These are phyloP conservation scores for Fistulinella staudtii DNA, from an alignment of 1,284 basidiomycete genomes.

Conservation along the genomic window DNA sequence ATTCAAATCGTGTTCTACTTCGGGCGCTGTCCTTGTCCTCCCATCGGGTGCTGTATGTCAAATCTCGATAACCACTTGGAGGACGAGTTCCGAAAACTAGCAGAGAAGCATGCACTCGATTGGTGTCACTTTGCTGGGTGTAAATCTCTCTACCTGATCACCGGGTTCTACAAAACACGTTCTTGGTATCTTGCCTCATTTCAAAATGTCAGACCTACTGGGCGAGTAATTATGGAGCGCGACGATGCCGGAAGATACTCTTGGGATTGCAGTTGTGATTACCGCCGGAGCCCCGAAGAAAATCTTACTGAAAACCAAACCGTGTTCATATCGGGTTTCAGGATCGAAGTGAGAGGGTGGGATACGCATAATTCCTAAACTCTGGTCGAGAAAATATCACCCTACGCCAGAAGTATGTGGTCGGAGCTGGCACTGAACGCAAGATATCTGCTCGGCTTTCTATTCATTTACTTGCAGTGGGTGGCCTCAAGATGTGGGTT, in stretches of 20 bases:
- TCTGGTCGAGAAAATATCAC: background rate
- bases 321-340: background rate
- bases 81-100: background rate
- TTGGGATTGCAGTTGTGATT: background rate
- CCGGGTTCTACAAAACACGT: slow-evolving; percentile 6
- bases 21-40: slow-evolving; percentile 10
- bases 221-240: background rate
- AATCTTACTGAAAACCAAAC: background rate
- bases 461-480: too few relatives aligned
- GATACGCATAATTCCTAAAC: background rate
- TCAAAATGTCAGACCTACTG: background rate
- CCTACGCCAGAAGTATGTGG: background rate
- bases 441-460: too few relatives aligned
- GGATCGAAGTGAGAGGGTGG: background rate
- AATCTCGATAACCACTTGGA: background rate
- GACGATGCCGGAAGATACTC: background rate
- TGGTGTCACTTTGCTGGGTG: background rate
- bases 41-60: slow-evolving; percentile 3
- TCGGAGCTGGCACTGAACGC: background rate
- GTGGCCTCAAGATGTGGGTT: too few relatives aligned
- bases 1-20: background rate
- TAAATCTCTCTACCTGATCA: slow-evolving; percentile 12
- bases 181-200: slow-evolving; percentile 12
- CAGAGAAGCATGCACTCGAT: background rate
- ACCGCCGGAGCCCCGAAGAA: background rate